Evolutionary conservation across 2,329 filamentous ascomycete species (phyloP).

Genomic region (Ophioceras dolichostomum): DNA sequence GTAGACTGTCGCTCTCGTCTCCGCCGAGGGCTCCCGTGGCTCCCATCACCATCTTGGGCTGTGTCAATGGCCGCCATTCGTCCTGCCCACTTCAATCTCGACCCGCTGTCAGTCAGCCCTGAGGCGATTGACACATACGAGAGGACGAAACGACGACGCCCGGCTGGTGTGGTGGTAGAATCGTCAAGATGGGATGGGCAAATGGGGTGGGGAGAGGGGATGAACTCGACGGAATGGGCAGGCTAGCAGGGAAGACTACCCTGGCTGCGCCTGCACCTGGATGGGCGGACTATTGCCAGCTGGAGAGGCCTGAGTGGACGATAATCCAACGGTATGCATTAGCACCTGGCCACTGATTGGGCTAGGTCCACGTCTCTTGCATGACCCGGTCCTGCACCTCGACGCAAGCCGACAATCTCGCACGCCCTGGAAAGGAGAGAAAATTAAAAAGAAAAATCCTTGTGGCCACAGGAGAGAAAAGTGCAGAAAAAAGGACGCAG

Average conservation of each 20-base stretch:
- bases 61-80: background rate
- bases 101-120: background rate
- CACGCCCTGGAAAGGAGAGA: background rate
- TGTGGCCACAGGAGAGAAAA: no score
- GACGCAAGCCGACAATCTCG: background rate
- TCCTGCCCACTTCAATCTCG: background rate
- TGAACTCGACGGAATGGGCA: no score
- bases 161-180: no score
- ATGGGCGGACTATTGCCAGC: conserved; percentile 7
- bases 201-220: no score
- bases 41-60: background rate
- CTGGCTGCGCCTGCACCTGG: background rate
- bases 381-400: conserved; percentile 4
- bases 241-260: no score
- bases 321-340: no score
- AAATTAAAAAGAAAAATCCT: background rate
- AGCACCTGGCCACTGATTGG: conserved; percentile 5
- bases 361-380: conserved; percentile 6
- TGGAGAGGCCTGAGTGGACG: conserved; percentile 10
- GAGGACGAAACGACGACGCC: no score
- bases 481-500: background rate
- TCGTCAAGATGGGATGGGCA: no score
- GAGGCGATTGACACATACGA: background rate
- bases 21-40: background rate
- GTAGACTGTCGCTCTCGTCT: background rate